These are phyloP conservation scores for Aureobasidium sp. DNA, from an alignment of 2,329 filamentous ascomycete genomes.

Conservation along the genomic window DNA sequence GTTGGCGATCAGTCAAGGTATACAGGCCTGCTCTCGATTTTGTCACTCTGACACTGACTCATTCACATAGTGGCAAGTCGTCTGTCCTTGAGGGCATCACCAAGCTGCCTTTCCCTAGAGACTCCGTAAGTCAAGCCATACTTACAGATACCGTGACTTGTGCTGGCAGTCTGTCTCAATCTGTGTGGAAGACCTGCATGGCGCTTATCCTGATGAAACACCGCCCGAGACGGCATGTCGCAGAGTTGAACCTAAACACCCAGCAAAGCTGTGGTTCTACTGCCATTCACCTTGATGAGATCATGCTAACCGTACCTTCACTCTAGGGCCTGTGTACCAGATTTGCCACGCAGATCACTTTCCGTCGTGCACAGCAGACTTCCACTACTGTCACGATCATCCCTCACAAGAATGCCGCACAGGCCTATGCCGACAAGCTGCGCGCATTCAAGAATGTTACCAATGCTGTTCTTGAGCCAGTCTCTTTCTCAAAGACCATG, in stretches of 20 bases:
- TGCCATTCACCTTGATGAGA: too few species aligned
- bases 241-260: too few species aligned
- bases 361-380: neutral
- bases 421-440: constrained; percentile 28
- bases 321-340: constrained; percentile 48
- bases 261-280: too few species aligned
- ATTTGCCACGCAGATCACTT: constrained; percentile 16
- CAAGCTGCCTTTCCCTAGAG: constrained; percentile 47
- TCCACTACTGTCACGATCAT: constrained; percentile 23
- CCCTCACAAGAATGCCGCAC: constrained; percentile 21
- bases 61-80: constrained; percentile 46
- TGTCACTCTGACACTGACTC: too few species aligned
- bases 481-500: constrained; percentile 20
- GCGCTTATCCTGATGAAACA: too few species aligned
- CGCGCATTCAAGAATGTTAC: constrained; percentile 14
- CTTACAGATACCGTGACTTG: too few species aligned
- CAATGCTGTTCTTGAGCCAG: constrained; percentile 20
- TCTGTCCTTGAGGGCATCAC: constrained; percentile 57
- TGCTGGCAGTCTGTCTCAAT: too few species aligned
- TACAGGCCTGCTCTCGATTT: too few species aligned
- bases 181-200: too few species aligned
- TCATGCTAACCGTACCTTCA: too few species aligned
- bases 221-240: too few species aligned
- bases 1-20: constrained; percentile 50
- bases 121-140: too few species aligned